phyloP scores from a whole-genome alignment of 345 rosid genomes.

The Pugionium cornutum region DNA sequence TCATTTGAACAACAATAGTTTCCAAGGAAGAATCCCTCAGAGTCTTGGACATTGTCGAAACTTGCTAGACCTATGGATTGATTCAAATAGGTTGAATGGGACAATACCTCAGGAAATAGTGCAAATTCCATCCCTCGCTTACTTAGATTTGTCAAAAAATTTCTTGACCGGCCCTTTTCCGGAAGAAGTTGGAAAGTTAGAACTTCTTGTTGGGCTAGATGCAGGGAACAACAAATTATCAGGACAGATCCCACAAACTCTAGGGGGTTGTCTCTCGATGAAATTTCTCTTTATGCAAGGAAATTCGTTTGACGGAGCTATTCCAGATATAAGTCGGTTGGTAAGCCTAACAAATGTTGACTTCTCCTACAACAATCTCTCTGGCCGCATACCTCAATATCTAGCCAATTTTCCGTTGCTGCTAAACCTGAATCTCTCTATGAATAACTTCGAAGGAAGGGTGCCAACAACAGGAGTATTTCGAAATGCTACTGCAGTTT shows the following conservation, averaged over 20 bases:
- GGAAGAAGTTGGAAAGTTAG: constrained; percentile 31
- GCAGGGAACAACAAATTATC: constrained; percentile 26
- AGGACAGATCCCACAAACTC: constrained; percentile 25
- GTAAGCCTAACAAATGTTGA: constrained; percentile 24
- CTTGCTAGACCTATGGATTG: constrained; percentile 40
- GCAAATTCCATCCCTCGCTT: constrained; percentile 24
- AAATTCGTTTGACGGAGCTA: constrained; percentile 32
- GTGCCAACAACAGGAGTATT: constrained; percentile 34
- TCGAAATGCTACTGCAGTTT: constrained; percentile 28
- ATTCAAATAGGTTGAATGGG: constrained; percentile 31
- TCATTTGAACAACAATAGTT: constrained; percentile 31
- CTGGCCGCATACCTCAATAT: constrained; percentile 35
- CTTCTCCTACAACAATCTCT: constrained; percentile 39
- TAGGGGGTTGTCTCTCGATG: constrained; percentile 35
- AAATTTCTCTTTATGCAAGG: constrained; percentile 37
- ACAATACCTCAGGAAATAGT: constrained; percentile 32
- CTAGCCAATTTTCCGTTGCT: constrained; percentile 24
- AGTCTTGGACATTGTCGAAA: constrained; percentile 37
- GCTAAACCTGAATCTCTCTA: constrained; percentile 30
- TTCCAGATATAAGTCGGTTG: constrained; percentile 39
- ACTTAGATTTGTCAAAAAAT: constrained; percentile 32
- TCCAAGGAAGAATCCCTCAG: constrained; percentile 47
- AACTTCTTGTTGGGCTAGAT: constrained; percentile 30
- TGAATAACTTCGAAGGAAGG: constrained; percentile 34
- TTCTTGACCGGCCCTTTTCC: constrained; percentile 28